Evolutionary conservation across 2,329 filamentous ascomycete species (phyloP), one percentile per base, ranked within the genome.

Genomic region (Grosmannia serpens): DNA sequence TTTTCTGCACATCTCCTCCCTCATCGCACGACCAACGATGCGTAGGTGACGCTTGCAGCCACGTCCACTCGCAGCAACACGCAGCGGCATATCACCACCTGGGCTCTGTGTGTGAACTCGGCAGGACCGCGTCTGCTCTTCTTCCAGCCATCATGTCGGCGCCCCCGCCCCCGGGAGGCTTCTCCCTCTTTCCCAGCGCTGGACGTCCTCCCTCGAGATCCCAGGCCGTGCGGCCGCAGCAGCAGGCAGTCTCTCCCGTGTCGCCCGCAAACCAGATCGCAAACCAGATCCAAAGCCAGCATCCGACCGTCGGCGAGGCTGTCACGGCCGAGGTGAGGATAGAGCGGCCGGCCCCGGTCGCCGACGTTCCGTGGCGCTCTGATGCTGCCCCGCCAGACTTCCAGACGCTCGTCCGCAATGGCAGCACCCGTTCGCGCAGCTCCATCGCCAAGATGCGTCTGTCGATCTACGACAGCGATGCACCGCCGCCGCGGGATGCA

Each of bases 181-280:
- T 83, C 68, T 83, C 80, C 60, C 75, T 83, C 61, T 83, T 83
- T 65, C 80, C 80, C 31, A 82, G 73, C 63, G 74, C 78, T 26
- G 76, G 69, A 63, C 72, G 73, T 60, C 71, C 75, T 24, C 72
- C 74, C 55, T 72, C 74, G 27, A 69, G 76, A 62, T 77, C 71
- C 61, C 74, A 75, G 70, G 31, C 63, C 66, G 57, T 64, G n/a
- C 41, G 38, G 15, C 24, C 35, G 35, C 35, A 35, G 8, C 33
- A 38, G 38, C 38, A 26, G 44, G 17, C 46, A 1, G 29, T 52
- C 5, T 31, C 29, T 13, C 17, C 46, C 22, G 22, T 27, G n/a
- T 49, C 46, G 46, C n/a, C 31, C 35, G 53, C 35, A 47, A 20
- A 50, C 7, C 22, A 50, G 22, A 22, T n/a, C 35, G 53, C 35